phyloP scores from a whole-genome alignment of 768 basidiomycete genomes.

The Pisolithus orientalis region DNA sequence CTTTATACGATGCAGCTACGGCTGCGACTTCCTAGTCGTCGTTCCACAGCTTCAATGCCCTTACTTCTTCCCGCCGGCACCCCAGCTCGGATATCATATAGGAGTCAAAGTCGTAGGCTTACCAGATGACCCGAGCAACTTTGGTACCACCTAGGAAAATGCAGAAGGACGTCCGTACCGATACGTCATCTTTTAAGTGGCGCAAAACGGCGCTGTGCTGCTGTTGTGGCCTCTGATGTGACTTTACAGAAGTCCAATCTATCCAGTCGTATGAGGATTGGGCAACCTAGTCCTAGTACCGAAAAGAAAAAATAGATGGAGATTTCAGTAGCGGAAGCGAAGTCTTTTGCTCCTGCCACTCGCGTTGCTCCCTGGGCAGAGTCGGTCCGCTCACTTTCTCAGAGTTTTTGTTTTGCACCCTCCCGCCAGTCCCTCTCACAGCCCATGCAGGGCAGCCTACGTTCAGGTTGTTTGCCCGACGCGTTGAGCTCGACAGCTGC shows the following conservation, averaged over 20 bases:
- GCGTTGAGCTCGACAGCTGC: too few relatives aligned
- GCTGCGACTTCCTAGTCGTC: background rate
- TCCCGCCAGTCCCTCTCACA: too few relatives aligned
- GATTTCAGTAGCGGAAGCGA: too few relatives aligned
- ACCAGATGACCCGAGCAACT: background rate
- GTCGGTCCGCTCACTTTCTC: too few relatives aligned
- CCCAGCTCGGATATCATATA: background rate
- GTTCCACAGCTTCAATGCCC: background rate
- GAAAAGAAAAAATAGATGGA: too few relatives aligned
- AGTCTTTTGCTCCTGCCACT: too few relatives aligned
- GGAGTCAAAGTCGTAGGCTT: background rate
- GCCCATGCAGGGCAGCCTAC: too few relatives aligned
- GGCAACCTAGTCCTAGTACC: background rate
- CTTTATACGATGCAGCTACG: background rate
- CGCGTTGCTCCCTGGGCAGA: too few relatives aligned
- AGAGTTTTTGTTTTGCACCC: too few relatives aligned
- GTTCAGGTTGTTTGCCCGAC: too few relatives aligned
- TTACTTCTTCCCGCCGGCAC: background rate
- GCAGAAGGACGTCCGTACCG: background rate
- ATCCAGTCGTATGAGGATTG: background rate
- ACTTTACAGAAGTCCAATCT: background rate
- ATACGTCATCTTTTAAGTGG: background rate
- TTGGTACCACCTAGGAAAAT: background rate
- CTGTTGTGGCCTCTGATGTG: background rate
- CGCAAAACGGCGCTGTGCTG: background rate